phyloP scores from a whole-genome alignment of 2,329 filamentous ascomycete species.

The Colletotrichum musicola region DNA sequence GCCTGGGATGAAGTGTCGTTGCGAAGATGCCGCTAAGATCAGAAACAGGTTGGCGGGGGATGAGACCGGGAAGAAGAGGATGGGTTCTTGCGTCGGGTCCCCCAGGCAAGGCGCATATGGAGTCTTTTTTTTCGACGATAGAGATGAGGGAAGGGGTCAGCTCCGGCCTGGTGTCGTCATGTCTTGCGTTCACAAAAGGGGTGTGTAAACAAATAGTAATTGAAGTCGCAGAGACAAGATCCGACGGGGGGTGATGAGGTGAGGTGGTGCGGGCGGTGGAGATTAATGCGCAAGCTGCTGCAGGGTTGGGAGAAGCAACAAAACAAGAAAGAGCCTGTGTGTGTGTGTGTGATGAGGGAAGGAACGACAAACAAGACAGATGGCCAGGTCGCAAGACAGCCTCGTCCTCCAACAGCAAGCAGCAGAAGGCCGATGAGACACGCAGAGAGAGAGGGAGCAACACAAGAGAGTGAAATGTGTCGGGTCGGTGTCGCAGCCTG shows the following conservation, averaged over 20 bases:
- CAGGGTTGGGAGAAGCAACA: constrained; percentile 5
- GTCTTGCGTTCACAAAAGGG: constrained; percentile 27
- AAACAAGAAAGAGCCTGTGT: constrained; percentile 6
- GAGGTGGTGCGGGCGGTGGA: constrained; percentile 11
- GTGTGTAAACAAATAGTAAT: constrained; percentile 18
- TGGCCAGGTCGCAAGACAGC: not conserved
- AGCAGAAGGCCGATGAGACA: constrained; percentile 16
- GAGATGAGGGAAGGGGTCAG: constrained; percentile 27
- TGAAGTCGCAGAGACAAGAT: not conserved
- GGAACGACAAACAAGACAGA: not conserved
- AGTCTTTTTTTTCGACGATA: not conserved
- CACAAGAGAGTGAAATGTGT: constrained; percentile 1
- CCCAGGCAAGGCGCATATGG: constrained; percentile 22
- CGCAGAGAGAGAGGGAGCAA: constrained; percentile 9
- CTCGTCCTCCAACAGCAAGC: not conserved
- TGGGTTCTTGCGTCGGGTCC: not conserved
- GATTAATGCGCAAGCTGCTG: constrained; percentile 17
- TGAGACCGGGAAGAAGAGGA: constrained; percentile 24
- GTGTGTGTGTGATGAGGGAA: not conserved
- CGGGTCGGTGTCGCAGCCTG: not conserved
- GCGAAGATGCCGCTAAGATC: constrained; percentile 17
- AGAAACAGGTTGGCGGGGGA: not conserved
- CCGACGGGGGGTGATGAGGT: not conserved
- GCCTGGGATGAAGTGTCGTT: constrained; percentile 5
- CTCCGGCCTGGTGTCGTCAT: constrained; percentile 37